Evolutionary conservation across 1,284 basidiomycete genomes (phyloP), one percentile per base, ranked within the genome.

Genomic region (Coniferiporia weirii): DNA sequence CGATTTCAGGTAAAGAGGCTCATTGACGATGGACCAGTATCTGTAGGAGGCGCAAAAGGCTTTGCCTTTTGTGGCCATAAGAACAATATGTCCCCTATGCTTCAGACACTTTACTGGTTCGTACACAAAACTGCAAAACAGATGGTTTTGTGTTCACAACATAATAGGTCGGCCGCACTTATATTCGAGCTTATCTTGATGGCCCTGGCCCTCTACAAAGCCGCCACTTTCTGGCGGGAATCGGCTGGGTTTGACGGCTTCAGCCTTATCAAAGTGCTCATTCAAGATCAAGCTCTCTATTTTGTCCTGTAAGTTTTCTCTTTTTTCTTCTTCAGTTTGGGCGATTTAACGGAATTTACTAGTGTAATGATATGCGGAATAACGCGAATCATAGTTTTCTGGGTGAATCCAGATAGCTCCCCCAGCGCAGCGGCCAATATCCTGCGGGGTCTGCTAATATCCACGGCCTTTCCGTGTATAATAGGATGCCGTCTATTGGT

Each of bases 271-370:
- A 52, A 52, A 38, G 34, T 52, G 5, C 51, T 52, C 35, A 38
- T 36, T 17, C 35, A 17, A 17, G 51, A 38, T 38, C 54, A 56
- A 35, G 13, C 20, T 9, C 8, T 56, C 19, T 56, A 56, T 17
- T 48, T 56, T n/a, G 22, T 56, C 32, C 20, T 56, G 54, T 56
- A 4, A 36, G 27, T 15, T 36, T n/a, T 47, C 40, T 43, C n/a
- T n/a, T 13, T 43, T 7, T 43, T n/a, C n/a, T 13, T 43, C 10
- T 43, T 13, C 27, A 27, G 40, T n/a, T 13, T 43, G 10, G 7
- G 12, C 2, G 2, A 43, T 43, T 27, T 3, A 27, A 27, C 40
- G 40, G 3, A 2, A 43, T 13, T 8, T 43, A 12, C 3, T n/a
- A 43, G 40, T 12, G n/a, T 43, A 8, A 43, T 43, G 40, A 43